Evolutionary conservation across 1,139 yeast species (phyloP), one percentile per base, ranked within the genome.

Genomic region (Candida albicans): DNA sequence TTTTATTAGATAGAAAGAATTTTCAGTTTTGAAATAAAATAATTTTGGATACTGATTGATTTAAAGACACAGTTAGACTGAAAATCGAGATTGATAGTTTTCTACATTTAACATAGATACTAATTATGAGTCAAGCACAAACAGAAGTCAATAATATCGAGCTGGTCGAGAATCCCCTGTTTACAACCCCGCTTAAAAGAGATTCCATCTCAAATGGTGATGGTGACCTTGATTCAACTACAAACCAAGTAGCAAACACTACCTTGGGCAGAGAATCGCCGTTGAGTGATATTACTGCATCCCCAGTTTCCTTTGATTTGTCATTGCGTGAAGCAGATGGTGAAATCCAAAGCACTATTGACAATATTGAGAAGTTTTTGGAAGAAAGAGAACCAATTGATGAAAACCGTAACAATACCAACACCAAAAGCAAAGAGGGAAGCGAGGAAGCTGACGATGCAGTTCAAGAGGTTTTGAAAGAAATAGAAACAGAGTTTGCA

Each of bases 251-350:
- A 11, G 48, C 32, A 13, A 48, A 47, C 32, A 41, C 41, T 14
- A 46, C 56, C 26, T 40, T 43, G 26, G 49, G 52, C 24, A 59
- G 54, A 43, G 65, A 61, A 36, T 67, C 73, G 7, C 75, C 75
- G 4, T 56, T 69, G 42, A 68, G 73, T 10, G 75, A 70, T 48
- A 65, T 69, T 37, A 72, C 67, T 30, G 67, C 72, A 2, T 67
- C 73, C 2, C 75, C 75, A 0, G 73, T 72, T 8, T 64, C 68
- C 2, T 65, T 65, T 42, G 68, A 65, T 35, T 52, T 51, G 27
- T 38, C 44, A 5, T 41, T 50, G 11, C 42, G 43, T 33, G 50
- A 45, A 40, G 32, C 28, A 11, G 48, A 44, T 26, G 46, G 39
- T 10, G 46, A 47, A 18, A 29, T 40, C 2, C 40, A 42, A 15